Percentiles rank a stretch among this genome's conserved stretches.
phyloP scores from a whole-genome alignment of 495 filamentous ascomycete genomes.

The Stereocaulon alpinum region DNA sequence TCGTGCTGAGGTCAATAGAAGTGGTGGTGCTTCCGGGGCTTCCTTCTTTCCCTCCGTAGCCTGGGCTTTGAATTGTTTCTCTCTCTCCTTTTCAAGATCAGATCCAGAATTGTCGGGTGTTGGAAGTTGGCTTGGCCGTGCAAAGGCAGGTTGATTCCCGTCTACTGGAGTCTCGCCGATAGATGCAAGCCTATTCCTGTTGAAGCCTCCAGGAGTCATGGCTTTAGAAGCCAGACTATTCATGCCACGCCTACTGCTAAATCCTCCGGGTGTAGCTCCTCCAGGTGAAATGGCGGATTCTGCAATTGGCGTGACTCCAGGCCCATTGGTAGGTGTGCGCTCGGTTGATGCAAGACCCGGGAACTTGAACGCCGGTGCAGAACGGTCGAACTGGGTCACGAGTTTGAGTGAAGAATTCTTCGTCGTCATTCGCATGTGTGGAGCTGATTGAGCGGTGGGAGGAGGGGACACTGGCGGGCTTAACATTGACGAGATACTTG shows the following conservation, averaged over 20 bases:
- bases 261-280: slow-evolving; percentile 51
- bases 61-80: slow-evolving; percentile 25
- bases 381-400: slow-evolving; percentile 75
- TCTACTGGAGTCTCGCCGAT: slow-evolving; percentile 68
- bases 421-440: slow-evolving; percentile 35
- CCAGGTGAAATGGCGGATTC: slow-evolving; percentile 78
- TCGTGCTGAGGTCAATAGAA: slow-evolving; percentile 40
- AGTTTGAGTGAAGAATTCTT: slow-evolving; percentile 86
- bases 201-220: slow-evolving; percentile 59
- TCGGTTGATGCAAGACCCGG: slow-evolving; percentile 57
- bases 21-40: slow-evolving; percentile 21
- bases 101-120: slow-evolving; percentile 40
- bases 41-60: slow-evolving; percentile 26
- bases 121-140: slow-evolving; percentile 30
- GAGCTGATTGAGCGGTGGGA: slow-evolving; percentile 11
- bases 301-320: slow-evolving; percentile 78
- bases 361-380: slow-evolving; percentile 49
- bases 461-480: slow-evolving; percentile 45
- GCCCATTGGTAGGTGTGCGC: slow-evolving; percentile 63
- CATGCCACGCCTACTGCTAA: slow-evolving; percentile 35
- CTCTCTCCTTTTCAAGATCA: slow-evolving; percentile 33
- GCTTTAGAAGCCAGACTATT: slow-evolving; percentile 50
- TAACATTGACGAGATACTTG: slow-evolving; percentile 41
- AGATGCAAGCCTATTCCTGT: slow-evolving; percentile 63
- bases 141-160: slow-evolving; percentile 39